Conservation (phyloP, 2,329 filamentous ascomycete genomes). For the Stachybotrys echinatus region DNA sequence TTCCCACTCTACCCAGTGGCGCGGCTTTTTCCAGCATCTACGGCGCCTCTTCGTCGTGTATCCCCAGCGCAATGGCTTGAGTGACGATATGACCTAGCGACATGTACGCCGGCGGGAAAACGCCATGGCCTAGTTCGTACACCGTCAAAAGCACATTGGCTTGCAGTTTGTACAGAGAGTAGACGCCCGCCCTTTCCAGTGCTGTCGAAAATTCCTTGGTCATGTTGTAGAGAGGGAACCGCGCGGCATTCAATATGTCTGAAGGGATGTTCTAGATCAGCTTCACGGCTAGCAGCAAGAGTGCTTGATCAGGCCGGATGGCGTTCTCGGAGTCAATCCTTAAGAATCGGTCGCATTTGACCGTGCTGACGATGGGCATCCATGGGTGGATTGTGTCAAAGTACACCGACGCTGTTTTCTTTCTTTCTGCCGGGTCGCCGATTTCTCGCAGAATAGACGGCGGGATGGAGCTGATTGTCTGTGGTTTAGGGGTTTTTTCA, state of each 20-base stretch:
- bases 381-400: conserved; percentile 8
- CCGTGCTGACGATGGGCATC: conserved; percentile 9
- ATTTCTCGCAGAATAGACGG: neutral
- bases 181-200: conserved; percentile 14
- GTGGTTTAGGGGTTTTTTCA: neutral
- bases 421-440: conserved; percentile 2
- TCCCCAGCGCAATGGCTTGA: conserved; percentile 10
- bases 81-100: conserved; percentile 20
- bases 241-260: conserved; percentile 2
- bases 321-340: neutral
- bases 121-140: conserved; percentile 26
- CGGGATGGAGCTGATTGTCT: conserved; percentile 2
- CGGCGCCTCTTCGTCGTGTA: conserved; percentile 4
- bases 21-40: conserved; percentile 18
- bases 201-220: conserved; percentile 8
- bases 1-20: conserved; percentile 22
- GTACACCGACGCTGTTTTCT: conserved; percentile 3
- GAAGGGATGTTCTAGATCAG: conserved; percentile 11
- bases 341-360: conserved; percentile 2
- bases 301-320: conserved; percentile 5
- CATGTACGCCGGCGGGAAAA: conserved; percentile 26
- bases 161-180: conserved; percentile 18
- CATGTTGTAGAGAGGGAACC: conserved; percentile 6
- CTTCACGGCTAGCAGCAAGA: conserved; percentile 18
- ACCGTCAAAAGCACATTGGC: conserved; percentile 19